A percentile compares a stretch with the other conserved stretches of the same genome.
Evolutionary conservation across 164 flowering plant genomes (phyloP).

Genomic region (Vitis labrusca): DNA sequence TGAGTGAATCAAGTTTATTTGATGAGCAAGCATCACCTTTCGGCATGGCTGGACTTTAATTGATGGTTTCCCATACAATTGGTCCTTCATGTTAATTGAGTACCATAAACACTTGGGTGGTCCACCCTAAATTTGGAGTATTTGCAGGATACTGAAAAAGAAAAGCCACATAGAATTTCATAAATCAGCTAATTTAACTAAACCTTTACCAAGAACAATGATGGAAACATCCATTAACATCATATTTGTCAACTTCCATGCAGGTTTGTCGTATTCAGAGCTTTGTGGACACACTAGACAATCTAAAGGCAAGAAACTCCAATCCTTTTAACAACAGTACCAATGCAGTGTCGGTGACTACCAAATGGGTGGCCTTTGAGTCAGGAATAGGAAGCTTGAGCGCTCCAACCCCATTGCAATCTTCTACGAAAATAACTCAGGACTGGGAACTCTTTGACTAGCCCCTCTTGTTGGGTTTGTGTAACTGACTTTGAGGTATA

Average conservation of each 20-base stretch:
- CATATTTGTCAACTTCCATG: neutral
- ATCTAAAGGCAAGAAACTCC: constrained; percentile 30
- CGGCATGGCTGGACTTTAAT: too few relatives aligned
- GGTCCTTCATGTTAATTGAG: too few relatives aligned
- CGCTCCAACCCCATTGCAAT: constrained; percentile 19
- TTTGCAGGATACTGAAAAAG: too few relatives aligned
- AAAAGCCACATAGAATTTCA: too few relatives aligned
- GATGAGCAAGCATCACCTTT: too few relatives aligned
- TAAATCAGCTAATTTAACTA: too few relatives aligned
- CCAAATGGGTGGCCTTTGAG: constrained; percentile 36
- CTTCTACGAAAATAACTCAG: constrained; percentile 28
- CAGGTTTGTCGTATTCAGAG: constrained; percentile 46
- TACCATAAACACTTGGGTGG: too few relatives aligned
- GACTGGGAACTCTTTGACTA: constrained; percentile 42
- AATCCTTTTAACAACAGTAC: constrained; percentile 21
- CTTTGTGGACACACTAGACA: constrained; percentile 37
- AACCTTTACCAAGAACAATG: neutral
- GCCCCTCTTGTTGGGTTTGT: neutral
- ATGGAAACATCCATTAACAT: neutral
- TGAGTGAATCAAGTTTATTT: too few relatives aligned
- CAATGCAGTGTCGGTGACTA: constrained; percentile 27
- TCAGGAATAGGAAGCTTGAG: constrained; percentile 34
- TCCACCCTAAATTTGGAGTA: too few relatives aligned
- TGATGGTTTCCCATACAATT: too few relatives aligned
- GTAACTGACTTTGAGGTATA: too few relatives aligned